These are phyloP conservation scores for Geotrichum citri-aurantii DNA, from an alignment of 1,139 yeast genomes.

Conservation along the genomic window DNA sequence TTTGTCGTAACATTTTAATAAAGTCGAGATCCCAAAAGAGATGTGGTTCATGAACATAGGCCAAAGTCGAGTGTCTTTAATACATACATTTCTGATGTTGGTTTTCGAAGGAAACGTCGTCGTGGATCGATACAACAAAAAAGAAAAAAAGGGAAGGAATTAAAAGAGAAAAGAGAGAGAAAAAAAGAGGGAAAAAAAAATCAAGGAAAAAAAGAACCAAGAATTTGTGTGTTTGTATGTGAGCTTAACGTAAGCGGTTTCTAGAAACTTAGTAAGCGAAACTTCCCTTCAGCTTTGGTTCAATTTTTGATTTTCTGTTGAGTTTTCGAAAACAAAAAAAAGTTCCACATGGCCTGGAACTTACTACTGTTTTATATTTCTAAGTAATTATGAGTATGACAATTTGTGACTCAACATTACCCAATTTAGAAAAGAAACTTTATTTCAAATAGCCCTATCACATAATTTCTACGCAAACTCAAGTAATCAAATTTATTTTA, in stretches of 20 bases:
- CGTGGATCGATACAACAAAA: constrained; percentile 13
- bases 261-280: neutral
- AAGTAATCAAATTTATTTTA: neutral
- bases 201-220: neutral
- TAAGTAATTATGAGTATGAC: constrained; percentile 2
- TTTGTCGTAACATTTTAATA: neutral
- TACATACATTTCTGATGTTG: constrained; percentile 18
- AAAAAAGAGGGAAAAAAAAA: constrained; percentile 4
- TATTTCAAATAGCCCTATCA: neutral
- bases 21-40: neutral
- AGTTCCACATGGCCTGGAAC: neutral
- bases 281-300: neutral
- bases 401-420: constrained; percentile 1
- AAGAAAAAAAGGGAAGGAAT: constrained; percentile 5
- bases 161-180: constrained; percentile 1
- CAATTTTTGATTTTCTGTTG: neutral
- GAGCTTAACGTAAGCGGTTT: neutral
- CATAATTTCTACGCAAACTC: neutral
- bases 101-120: constrained; percentile 18
- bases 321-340: neutral
- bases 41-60: neutral
- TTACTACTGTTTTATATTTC: neutral
- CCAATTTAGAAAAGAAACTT: neutral
- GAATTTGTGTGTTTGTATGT: neutral
- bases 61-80: neutral